phyloP scores from a whole-genome alignment of 768 basidiomycete genomes.

The Podaxis mareebaensis region DNA sequence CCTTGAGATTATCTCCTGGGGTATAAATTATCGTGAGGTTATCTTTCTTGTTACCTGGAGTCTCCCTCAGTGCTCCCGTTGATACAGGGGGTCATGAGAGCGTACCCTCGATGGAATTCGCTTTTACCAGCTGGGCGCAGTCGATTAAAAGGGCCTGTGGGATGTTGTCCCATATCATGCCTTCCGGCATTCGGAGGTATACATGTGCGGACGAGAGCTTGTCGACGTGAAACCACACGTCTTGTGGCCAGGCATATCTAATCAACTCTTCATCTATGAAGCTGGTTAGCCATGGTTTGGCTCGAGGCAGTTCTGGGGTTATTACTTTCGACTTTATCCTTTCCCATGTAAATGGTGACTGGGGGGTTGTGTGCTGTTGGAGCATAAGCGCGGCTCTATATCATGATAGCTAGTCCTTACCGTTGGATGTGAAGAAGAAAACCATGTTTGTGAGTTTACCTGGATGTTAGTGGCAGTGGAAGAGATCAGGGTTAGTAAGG shows the following conservation, averaged over 20 bases:
- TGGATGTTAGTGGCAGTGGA: background rate
- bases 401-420: slow-evolving; percentile 24
- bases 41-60: slow-evolving; percentile 91
- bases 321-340: slow-evolving; percentile 95
- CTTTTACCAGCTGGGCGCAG: slow-evolving; percentile 95
- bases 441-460: slow-evolving; percentile 38
- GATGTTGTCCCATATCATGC: slow-evolving; percentile 88
- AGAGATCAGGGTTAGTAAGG: background rate
- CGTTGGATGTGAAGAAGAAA: slow-evolving; percentile 49
- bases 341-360: slow-evolving; percentile 87
- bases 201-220: slow-evolving; percentile 97
- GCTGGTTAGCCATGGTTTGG: slow-evolving; percentile 22
- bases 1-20: slow-evolving; percentile 90
- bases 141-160: slow-evolving; percentile 78
- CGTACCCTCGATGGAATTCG: slow-evolving; percentile 93
- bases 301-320: slow-evolving; percentile 9
- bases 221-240: slow-evolving; percentile 97
- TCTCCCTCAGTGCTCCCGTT: background rate
- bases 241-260: slow-evolving; percentile 87
- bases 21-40: slow-evolving; percentile 94
- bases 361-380: slow-evolving; percentile 59
- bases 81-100: background rate
- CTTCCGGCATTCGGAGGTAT: slow-evolving; percentile 84
- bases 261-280: slow-evolving; percentile 90
- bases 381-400: slow-evolving; percentile 8